These are phyloP conservation scores for Aspergillus costaricaensis DNA, from an alignment of 2,329 filamentous ascomycete species.

Conservation along the genomic window DNA sequence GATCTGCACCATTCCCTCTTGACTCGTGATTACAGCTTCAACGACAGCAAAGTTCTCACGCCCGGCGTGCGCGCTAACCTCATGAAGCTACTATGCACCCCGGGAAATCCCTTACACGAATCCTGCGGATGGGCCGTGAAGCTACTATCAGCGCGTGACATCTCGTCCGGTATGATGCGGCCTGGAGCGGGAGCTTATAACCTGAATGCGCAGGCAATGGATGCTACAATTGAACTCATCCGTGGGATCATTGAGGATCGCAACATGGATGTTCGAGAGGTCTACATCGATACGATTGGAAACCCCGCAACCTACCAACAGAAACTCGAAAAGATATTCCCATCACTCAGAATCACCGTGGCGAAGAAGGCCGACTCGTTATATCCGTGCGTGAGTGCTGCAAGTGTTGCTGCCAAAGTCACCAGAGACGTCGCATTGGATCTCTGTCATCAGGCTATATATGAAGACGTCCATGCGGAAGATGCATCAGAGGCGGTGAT, in stretches of 20 bases:
- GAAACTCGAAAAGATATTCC: constrained; percentile 81
- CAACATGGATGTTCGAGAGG: constrained; percentile 80
- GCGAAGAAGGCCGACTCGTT: constrained; percentile 91
- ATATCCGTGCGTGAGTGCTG: constrained; percentile 90
- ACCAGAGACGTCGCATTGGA: constrained; percentile 89
- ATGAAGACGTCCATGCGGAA: constrained; percentile 30
- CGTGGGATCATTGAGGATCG: constrained; percentile 67
- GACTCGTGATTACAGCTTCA: constrained; percentile 77
- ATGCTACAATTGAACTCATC: constrained; percentile 84
- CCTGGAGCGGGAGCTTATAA: constrained; percentile 66
- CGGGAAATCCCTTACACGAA: constrained; percentile 57
- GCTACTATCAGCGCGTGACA: constrained; percentile 80
- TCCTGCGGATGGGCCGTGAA: constrained; percentile 83
- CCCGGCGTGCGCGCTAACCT: constrained; percentile 74
- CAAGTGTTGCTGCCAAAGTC: constrained; percentile 93
- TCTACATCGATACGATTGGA: constrained; percentile 95
- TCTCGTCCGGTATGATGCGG: constrained; percentile 74
- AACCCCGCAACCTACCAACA: constrained; percentile 80
- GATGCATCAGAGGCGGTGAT: constrained; percentile 31
- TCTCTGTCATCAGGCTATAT: constrained; percentile 65
- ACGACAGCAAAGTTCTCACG: constrained; percentile 92
- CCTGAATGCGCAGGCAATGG: constrained; percentile 93
- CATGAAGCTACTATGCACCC: constrained; percentile 70
- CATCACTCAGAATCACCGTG: constrained; percentile 71
- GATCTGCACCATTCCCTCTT: constrained; percentile 71